Evolutionary conservation across 257 asterid species (phyloP), one percentile per base, ranked within the genome.

Genomic region (Coffea eugenioides): DNA sequence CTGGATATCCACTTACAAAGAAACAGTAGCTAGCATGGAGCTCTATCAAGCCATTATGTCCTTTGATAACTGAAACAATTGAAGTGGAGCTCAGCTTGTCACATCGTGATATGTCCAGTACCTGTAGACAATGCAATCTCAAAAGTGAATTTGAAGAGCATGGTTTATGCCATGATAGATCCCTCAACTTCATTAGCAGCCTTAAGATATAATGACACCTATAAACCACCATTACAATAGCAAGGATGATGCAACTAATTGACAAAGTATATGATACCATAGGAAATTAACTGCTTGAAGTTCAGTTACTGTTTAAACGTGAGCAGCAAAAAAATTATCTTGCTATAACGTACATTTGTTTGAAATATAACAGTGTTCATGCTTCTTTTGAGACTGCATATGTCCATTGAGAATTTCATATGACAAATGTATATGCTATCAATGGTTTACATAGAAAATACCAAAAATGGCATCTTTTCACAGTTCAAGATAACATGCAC

Each of bases 41-140:
- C 83, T 88, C 89, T 73, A 84, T 76, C 82, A 92, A 82, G 20
- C 25, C 59, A 82, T 79, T 71, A 77, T 87, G 96, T 82, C 85
- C 86, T 64, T 81, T 61, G 77, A 91, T 75, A 78, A 92, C 80
- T 71, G 90, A 85, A 65, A 84, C 70, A 31, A 90, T 71, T 34
- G 96, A 89, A 74, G 88, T 70, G 9, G 84, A 81, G 87, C 91
- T 85, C 75, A 92, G 66, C 77, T 79, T 83, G 77, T 89, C 90
- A 69, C 97, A 92, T 83, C 94, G 89, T 23, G 97, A 92, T 81
- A 91, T 62, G 81, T 91, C 94, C 76, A 92, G 81, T n/a, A 88
- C 90, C 97, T 92, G 84, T 73, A 41, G 46, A 48, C 66, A 71
- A 86, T n/a, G 70, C 48, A 77, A 80, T 46, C 34, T 34, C 39